Conservation (phyloP, 1,284 basidiomycete genomes). For the Cystobasidium slooffiae region DNA sequence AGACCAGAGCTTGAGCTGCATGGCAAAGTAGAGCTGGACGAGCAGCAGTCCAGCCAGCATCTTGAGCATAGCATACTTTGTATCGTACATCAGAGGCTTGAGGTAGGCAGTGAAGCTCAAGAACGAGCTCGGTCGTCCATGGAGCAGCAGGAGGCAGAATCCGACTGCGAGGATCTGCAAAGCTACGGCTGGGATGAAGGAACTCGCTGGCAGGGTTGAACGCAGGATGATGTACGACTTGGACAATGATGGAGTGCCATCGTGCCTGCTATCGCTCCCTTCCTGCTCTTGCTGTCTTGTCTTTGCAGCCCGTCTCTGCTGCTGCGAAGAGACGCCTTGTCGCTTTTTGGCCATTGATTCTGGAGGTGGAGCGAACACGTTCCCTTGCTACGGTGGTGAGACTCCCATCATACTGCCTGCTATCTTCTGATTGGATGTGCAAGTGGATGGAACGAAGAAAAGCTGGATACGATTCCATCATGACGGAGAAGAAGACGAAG, state of each 20-base stretch:
- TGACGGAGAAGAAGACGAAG: neutral
- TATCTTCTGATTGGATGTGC: neutral
- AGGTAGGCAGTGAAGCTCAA: constrained; percentile 12
- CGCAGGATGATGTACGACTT: constrained; percentile 18
- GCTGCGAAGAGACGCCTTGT: constrained; percentile 1
- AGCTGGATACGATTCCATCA: neutral
- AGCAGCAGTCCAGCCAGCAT: constrained; percentile 38
- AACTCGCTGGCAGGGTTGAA: constrained; percentile 16
- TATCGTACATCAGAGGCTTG: constrained; percentile 42
- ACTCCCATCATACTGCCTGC: neutral
- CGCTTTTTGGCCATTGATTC: constrained; percentile 1
- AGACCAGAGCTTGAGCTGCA: constrained; percentile 43
- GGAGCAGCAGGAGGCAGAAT: constrained; percentile 31
- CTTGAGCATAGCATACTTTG: constrained; percentile 42
- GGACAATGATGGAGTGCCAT: neutral
- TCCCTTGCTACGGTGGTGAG: neutral
- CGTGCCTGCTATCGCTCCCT: neutral
- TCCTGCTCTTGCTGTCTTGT: neutral
- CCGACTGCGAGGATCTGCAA: constrained; percentile 22
- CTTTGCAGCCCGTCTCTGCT: constrained; percentile 11
- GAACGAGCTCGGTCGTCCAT: constrained; percentile 24
- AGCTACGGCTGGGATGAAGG: constrained; percentile 19
- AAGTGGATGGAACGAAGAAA: neutral
- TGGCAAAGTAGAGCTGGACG: constrained; percentile 50
- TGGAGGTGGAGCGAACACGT: neutral